Evolutionary conservation across 495 filamentous ascomycete genomes (phyloP).

Genomic region (Trichoderma orchidacearum): DNA sequence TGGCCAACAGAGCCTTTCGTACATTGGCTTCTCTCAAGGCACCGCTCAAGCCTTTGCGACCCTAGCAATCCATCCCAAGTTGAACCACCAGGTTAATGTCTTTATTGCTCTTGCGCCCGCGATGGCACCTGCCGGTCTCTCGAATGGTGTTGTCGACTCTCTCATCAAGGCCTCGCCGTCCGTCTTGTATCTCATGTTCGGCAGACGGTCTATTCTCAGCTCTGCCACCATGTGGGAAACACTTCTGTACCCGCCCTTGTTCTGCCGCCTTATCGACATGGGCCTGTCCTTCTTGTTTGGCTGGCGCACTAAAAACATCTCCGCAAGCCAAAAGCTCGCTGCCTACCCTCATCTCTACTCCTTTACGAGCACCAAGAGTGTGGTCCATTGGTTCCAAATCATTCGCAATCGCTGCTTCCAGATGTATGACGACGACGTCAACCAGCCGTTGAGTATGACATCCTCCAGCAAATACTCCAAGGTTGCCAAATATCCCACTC

Average conservation of each 20-base stretch:
- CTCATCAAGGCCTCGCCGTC: slow-evolving; percentile 89
- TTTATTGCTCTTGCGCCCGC: slow-evolving; percentile 96
- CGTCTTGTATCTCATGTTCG: slow-evolving; percentile 86
- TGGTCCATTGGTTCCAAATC: slow-evolving; percentile 99
- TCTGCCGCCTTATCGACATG: slow-evolving; percentile 76
- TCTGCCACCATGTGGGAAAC: slow-evolving; percentile 97
- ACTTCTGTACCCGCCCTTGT: slow-evolving; percentile 88
- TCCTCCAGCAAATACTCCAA: slow-evolving; percentile 48
- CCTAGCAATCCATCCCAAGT: slow-evolving; percentile 79
- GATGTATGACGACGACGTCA: slow-evolving; percentile 94
- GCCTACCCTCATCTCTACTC: slow-evolving; percentile 96
- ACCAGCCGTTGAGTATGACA: slow-evolving; percentile 29
- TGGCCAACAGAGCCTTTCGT: slow-evolving; percentile 70
- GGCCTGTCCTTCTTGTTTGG: slow-evolving; percentile 73
- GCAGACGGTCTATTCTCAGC: slow-evolving; percentile 82
- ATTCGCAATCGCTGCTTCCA: slow-evolving; percentile 91
- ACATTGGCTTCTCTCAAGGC: slow-evolving; percentile 94
- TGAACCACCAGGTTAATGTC: slow-evolving; percentile 89
- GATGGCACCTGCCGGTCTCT: slow-evolving; percentile 87
- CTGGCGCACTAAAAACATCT: slow-evolving; percentile 82
- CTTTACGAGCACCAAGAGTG: slow-evolving; percentile 87
- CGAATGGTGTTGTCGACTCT: slow-evolving; percentile 77
- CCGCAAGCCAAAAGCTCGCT: slow-evolving; percentile 77
- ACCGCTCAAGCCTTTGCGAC: slow-evolving; percentile 94
- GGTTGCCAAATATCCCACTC: slow-evolving; percentile 88